Evolutionary conservation across 225 moss, liverwort and hornwort genomes (phyloP).

Genomic region (Bryum argenteum): DNA sequence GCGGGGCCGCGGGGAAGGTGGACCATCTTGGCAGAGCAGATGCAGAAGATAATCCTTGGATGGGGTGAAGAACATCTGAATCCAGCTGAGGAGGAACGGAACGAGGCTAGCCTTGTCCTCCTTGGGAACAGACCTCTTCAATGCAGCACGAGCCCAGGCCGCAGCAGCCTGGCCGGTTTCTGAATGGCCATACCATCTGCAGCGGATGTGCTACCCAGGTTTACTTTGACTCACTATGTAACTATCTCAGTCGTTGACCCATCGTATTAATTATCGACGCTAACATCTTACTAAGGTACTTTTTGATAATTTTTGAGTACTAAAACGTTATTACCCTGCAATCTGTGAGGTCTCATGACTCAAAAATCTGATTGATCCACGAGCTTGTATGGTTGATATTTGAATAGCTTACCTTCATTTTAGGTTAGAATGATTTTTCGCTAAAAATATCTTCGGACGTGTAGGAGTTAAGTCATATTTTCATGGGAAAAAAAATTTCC

Average conservation of each 20-base stretch:
- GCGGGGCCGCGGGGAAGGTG: neutral
- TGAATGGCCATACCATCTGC: constrained; percentile 6
- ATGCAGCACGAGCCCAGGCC: neutral
- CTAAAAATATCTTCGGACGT: no score
- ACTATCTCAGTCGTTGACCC: neutral
- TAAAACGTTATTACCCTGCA: no score
- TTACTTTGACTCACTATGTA: constrained; percentile 9
- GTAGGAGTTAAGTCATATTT: no score
- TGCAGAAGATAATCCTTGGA: constrained; percentile 20
- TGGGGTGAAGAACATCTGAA: constrained; percentile 3
- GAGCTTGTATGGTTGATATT: no score
- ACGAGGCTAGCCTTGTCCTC: neutral
- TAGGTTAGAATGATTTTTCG: no score
- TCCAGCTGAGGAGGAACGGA: neutral
- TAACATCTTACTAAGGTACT: neutral
- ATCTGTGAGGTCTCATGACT: no score
- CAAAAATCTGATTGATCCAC: no score
- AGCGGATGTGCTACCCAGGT: neutral
- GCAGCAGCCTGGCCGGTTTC: neutral
- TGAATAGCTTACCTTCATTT: no score
- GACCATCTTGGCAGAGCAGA: neutral
- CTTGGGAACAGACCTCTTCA: neutral
- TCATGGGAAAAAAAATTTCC: no score
- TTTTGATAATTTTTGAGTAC: no score
- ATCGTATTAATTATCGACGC: no score